A percentile compares a stretch with the other conserved stretches of the same genome.
Evolutionary conservation across 2,329 filamentous ascomycete species (phyloP).

Genomic region (Apiospora saccharicola): DNA sequence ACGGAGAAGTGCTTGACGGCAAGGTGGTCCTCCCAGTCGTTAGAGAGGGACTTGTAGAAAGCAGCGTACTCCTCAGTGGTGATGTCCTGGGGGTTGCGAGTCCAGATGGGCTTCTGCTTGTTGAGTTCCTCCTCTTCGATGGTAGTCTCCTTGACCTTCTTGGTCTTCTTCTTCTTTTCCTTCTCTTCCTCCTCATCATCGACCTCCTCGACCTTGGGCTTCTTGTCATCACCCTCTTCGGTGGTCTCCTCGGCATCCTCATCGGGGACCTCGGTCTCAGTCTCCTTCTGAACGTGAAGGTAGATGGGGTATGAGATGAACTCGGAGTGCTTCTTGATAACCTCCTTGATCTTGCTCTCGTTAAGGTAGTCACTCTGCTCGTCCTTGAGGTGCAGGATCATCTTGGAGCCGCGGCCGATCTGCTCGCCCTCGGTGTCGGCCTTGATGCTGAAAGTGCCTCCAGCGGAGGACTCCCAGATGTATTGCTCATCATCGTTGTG

Average conservation of each 20-base stretch:
- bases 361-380: constrained; percentile 99
- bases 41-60: constrained; percentile 99
- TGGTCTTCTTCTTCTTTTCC: constrained; percentile 96
- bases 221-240: constrained; percentile 84
- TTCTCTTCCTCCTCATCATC: constrained; percentile 84
- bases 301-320: constrained; percentile 99
- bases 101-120: constrained; percentile 99
- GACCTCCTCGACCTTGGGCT: constrained; percentile 94
- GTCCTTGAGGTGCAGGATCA: constrained; percentile 98
- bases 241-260: constrained; percentile 83
- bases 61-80: constrained; percentile 94
- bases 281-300: constrained; percentile 99
- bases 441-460: constrained; percentile 94
- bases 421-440: constrained; percentile 90
- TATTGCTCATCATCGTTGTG: constrained; percentile 99
- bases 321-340: constrained; percentile 99
- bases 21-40: constrained; percentile 99
- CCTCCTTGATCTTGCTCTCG: constrained; percentile 99
- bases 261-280: constrained; percentile 97
- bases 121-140: constrained; percentile 99
- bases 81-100: constrained; percentile 96
- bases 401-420: constrained; percentile 94
- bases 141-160: constrained; percentile 99
- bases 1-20: constrained; percentile 99
- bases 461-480: constrained; percentile 97